Percentiles rank a stretch among this genome's conserved stretches.
Conservation (phyloP, 2,329 filamentous ascomycete species). For the Cladosporium colombiae region DNA sequence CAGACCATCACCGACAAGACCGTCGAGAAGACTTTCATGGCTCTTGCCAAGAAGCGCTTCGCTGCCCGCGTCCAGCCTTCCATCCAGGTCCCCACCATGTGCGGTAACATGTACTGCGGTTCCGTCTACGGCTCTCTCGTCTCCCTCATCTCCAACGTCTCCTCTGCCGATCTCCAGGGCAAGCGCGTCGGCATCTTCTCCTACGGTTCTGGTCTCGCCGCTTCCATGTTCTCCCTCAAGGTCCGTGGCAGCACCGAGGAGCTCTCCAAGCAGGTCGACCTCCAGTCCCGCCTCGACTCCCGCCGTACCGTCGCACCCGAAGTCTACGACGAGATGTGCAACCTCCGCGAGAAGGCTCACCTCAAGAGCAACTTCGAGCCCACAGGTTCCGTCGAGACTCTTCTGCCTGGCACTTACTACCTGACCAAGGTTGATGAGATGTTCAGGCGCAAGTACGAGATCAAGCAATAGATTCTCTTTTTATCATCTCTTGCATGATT, state of each 20-base stretch:
- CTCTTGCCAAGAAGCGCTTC: slow-evolving; percentile 54
- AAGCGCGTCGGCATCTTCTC: slow-evolving; percentile 56
- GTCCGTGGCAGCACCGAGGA: slow-evolving; percentile 50
- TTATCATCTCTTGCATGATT: background rate
- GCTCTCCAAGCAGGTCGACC: slow-evolving; percentile 50
- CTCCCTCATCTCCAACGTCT: slow-evolving; percentile 50
- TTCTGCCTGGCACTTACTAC: slow-evolving; percentile 54
- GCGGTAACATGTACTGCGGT: slow-evolving; percentile 59
- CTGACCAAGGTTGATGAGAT: slow-evolving; percentile 52
- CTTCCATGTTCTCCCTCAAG: slow-evolving; percentile 53
- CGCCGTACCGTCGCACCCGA: slow-evolving; percentile 49
- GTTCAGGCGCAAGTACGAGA: slow-evolving; percentile 53
- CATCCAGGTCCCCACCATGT: slow-evolving; percentile 54
- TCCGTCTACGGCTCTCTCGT: slow-evolving; percentile 54
- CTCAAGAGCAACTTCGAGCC: slow-evolving; percentile 53
- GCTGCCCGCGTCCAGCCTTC: slow-evolving; percentile 51
- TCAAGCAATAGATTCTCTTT: slow-evolving; percentile 46
- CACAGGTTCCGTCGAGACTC: slow-evolving; percentile 44
- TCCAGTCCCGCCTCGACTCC: slow-evolving; percentile 48
- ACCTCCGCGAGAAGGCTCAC: slow-evolving; percentile 53
- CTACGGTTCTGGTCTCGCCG: slow-evolving; percentile 54
- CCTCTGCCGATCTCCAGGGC: slow-evolving; percentile 48
- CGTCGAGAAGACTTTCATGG: slow-evolving; percentile 56
- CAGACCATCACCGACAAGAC: slow-evolving; percentile 53
- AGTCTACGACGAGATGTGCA: slow-evolving; percentile 57